phyloP scores from a whole-genome alignment of 225 moss, liverwort and hornwort genomes.

The Polytrichum formosum region DNA sequence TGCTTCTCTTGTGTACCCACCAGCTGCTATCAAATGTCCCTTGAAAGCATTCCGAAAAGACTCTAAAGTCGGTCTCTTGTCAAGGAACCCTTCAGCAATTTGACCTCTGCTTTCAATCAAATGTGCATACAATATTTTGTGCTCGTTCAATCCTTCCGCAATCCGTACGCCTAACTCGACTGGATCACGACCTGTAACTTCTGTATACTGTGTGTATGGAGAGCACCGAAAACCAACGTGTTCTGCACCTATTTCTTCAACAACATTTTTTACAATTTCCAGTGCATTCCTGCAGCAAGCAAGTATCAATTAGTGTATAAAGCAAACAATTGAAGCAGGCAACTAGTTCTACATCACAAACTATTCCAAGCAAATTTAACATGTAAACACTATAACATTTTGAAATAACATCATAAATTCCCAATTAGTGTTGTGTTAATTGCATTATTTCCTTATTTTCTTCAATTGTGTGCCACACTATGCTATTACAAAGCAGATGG shows the following conservation, averaged over 20 bases:
- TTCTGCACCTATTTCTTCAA: conserved; percentile 50
- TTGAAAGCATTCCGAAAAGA: conserved; percentile 60
- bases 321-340: too few relatives aligned
- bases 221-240: conserved; percentile 71
- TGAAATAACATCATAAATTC: too few relatives aligned
- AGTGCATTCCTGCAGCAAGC: conserved; percentile 39
- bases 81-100: conserved; percentile 5
- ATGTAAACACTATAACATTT: too few relatives aligned
- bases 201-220: conserved; percentile 41
- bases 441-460: too few relatives aligned
- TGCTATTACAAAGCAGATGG: too few relatives aligned
- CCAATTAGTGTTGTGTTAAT: too few relatives aligned
- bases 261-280: conserved; percentile 52
- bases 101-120: conserved; percentile 22
- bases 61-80: conserved; percentile 26
- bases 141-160: conserved; percentile 28
- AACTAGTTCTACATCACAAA: too few relatives aligned
- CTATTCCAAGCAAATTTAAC: too few relatives aligned
- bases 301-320: not conserved
- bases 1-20: conserved; percentile 60
- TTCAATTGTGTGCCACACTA: too few relatives aligned
- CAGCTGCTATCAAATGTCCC: conserved; percentile 52
- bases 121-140: conserved; percentile 23
- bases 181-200: conserved; percentile 17
- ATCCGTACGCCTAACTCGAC: conserved; percentile 41